A percentile compares a stretch with the other conserved stretches of the same genome.
phyloP scores from a whole-genome alignment of 495 filamentous ascomycete genomes.

The Aspergillus coremiiformis region DNA sequence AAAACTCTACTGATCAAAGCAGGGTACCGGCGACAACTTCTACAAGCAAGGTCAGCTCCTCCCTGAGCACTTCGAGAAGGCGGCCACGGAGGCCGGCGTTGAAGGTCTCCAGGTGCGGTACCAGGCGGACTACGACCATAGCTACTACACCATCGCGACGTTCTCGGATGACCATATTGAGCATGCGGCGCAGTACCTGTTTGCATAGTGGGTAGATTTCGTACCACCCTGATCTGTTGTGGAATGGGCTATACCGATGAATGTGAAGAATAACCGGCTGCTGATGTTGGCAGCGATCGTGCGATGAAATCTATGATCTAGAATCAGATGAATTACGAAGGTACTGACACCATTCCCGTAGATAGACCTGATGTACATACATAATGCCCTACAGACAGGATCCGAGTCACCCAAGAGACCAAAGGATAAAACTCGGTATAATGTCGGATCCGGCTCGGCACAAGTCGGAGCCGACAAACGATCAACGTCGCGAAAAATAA shows the following conservation, averaged over 20 bases:
- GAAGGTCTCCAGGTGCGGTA: constrained; percentile 64
- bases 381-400: no score
- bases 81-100: constrained; percentile 63
- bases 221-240: no score
- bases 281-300: constrained; percentile 12
- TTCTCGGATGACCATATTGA: constrained; percentile 88
- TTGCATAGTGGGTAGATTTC: constrained; percentile 44
- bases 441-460: not conserved
- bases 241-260: not conserved
- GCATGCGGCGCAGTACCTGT: constrained; percentile 79
- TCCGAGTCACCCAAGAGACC: no score
- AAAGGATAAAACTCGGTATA: not conserved
- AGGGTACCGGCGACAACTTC: constrained; percentile 90
- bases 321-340: not conserved
- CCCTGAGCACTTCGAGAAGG: constrained; percentile 85
- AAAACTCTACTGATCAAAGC: not conserved
- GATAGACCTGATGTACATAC: not conserved
- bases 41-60: constrained; percentile 89
- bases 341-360: not conserved
- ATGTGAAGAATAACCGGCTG: not conserved
- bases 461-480: not conserved
- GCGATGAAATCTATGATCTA: constrained; percentile 8
- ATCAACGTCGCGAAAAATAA: not conserved
- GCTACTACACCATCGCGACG: constrained; percentile 85
- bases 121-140: constrained; percentile 92